Evolutionary conservation across 1,284 basidiomycete genomes (phyloP).

Genomic region (Moesziomyces sp.): DNA sequence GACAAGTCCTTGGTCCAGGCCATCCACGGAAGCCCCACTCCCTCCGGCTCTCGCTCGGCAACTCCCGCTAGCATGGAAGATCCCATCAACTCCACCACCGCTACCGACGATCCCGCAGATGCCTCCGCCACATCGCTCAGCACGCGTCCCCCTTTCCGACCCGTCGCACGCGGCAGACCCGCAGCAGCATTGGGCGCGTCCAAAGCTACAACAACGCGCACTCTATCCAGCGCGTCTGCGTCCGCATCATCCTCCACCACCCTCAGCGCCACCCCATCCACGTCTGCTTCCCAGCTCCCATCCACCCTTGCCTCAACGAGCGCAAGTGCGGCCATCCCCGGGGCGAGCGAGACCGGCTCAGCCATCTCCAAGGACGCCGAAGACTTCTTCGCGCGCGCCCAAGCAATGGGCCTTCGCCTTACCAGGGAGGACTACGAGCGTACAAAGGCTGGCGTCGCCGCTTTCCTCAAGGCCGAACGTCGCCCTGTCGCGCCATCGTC

Average conservation of each 20-base stretch:
- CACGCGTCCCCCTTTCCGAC: slow-evolving; percentile 4
- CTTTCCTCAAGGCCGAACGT: slow-evolving; percentile 64
- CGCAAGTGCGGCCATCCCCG: background rate
- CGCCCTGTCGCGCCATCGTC: slow-evolving; percentile 23
- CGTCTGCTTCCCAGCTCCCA: slow-evolving; percentile 6
- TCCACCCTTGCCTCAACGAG: slow-evolving; percentile 1
- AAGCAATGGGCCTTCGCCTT: slow-evolving; percentile 62
- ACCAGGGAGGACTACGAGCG: slow-evolving; percentile 65
- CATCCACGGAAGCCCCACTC: slow-evolving; percentile 40
- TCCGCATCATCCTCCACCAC: slow-evolving; percentile 4
- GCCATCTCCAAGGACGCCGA: slow-evolving; percentile 46
- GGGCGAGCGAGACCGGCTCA: slow-evolving; percentile 7
- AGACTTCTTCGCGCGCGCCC: slow-evolving; percentile 63
- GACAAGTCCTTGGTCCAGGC: slow-evolving; percentile 23
- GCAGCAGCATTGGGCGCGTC: slow-evolving; percentile 1
- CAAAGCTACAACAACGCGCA: background rate
- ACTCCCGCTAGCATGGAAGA: slow-evolving; percentile 43
- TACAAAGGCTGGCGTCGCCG: slow-evolving; percentile 61
- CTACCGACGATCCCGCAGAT: slow-evolving; percentile 10
- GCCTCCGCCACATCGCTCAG: slow-evolving; percentile 4
- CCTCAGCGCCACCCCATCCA: background rate
- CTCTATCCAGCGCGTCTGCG: slow-evolving; percentile 1
- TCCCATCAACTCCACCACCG: slow-evolving; percentile 6
- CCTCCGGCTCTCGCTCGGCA: slow-evolving; percentile 36
- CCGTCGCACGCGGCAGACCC: slow-evolving; percentile 17